Conservation (phyloP, 169 alveolate species). For the Eimeria maxima region DNA sequence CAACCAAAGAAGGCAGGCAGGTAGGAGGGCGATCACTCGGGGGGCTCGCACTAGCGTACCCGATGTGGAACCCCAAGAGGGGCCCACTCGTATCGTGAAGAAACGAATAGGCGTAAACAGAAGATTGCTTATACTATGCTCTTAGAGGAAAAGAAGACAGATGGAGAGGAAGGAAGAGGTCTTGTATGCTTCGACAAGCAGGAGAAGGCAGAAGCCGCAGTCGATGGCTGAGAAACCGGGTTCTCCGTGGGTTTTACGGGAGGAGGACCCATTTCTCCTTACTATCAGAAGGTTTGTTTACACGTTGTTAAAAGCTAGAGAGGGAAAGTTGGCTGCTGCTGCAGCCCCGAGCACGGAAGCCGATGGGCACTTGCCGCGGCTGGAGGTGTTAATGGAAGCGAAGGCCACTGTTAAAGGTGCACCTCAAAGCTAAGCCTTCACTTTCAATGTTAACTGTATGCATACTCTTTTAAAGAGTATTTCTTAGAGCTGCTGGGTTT, state of each 20-base stretch:
- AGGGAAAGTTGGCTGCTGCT: background rate
- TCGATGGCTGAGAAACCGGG: background rate
- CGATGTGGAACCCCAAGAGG: background rate
- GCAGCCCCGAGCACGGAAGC: conserved; percentile 64
- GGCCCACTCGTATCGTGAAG: background rate
- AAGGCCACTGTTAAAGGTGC: background rate
- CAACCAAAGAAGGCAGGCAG: background rate
- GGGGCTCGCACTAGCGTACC: background rate
- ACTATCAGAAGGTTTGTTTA: background rate
- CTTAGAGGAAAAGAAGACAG: background rate
- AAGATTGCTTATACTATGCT: background rate
- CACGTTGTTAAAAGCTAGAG: background rate
- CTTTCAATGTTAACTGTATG: background rate
- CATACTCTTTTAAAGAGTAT: background rate
- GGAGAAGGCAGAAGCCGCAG: background rate
- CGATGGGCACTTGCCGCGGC: conserved; percentile 21
- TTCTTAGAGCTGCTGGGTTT: background rate
- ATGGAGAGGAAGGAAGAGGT: background rate
- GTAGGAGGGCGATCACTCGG: background rate
- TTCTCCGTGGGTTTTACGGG: background rate
- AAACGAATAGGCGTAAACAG: background rate
- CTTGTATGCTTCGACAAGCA: background rate
- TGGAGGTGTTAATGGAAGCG: background rate
- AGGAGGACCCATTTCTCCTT: background rate
- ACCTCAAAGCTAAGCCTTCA: background rate